Percentiles rank a stretch among this genome's conserved stretches.
These are phyloP conservation scores for Neurospora terricola DNA, from an alignment of 495 filamentous ascomycete genomes.

Conservation along the genomic window DNA sequence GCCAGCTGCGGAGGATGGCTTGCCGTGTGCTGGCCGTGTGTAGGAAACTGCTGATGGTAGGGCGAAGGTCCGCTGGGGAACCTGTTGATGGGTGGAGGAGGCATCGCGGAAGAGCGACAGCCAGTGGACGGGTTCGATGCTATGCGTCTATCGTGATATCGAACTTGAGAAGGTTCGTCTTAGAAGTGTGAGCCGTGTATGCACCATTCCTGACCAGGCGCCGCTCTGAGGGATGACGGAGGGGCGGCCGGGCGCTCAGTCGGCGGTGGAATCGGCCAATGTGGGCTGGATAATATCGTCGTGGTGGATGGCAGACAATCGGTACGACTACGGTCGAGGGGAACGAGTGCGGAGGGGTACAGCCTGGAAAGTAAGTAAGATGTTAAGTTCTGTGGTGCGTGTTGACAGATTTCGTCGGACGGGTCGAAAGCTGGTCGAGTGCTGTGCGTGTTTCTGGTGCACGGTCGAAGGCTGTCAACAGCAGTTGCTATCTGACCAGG, in stretches of 20 bases:
- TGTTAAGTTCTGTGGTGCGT: not conserved
- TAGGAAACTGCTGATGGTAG: conserved; percentile 38
- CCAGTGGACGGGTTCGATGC: not conserved
- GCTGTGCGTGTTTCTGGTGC: not conserved
- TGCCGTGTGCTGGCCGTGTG: conserved; percentile 33
- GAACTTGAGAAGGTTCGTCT: conserved; percentile 3
- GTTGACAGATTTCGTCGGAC: not conserved
- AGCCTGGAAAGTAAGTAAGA: not conserved
- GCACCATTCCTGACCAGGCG: conserved; percentile 12
- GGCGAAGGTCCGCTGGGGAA: conserved; percentile 28
- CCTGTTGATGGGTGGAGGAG: conserved; percentile 21
- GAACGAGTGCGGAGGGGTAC: not conserved
- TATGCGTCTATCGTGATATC: conserved; percentile 6
- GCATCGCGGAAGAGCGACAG: conserved; percentile 12
- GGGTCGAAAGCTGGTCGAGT: not conserved
- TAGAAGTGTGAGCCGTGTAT: conserved; percentile 1
- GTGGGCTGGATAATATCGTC: not conserved
- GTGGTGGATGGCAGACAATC: not conserved
- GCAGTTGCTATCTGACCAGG: not conserved
- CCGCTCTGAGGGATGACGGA: not conserved
- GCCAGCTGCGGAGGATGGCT: conserved; percentile 29
- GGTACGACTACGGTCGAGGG: not conserved
- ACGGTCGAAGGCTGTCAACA: not conserved
- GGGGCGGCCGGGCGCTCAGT: not conserved
- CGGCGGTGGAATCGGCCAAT: not conserved